A percentile compares a stretch with the other conserved stretches of the same genome.
These are phyloP conservation scores for Exsudoporus floridanus DNA, from an alignment of 1,284 basidiomycete genomes.

Conservation along the genomic window DNA sequence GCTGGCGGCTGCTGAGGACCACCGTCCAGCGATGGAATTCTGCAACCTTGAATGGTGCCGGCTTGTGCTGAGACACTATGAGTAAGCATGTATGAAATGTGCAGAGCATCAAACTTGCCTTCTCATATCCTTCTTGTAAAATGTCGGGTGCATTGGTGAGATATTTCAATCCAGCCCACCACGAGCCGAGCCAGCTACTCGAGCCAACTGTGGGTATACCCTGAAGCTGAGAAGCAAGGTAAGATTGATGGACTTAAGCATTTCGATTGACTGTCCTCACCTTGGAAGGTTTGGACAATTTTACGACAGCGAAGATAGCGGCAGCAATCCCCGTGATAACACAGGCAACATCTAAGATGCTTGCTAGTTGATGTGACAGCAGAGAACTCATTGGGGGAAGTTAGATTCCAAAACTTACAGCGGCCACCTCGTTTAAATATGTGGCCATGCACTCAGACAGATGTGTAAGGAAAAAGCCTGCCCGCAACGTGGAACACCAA, in stretches of 20 bases:
- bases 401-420: no score
- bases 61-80: background rate
- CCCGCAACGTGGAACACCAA: no score
- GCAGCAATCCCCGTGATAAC: background rate
- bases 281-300: background rate
- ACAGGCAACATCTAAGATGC: background rate
- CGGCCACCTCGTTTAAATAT: no score
- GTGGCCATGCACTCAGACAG: no score
- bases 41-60: background rate
- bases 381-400: background rate
- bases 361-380: background rate
- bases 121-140: constrained; percentile 25
- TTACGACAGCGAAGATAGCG: background rate
- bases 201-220: background rate
- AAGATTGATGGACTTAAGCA: background rate
- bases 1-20: constrained; percentile 34
- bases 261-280: background rate
- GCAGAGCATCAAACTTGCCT: background rate
- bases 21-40: constrained; percentile 22
- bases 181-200: constrained; percentile 18
- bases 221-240: background rate
- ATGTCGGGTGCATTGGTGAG: constrained; percentile 3
- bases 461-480: no score
- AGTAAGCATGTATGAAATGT: background rate
- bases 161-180: constrained; percentile 14